A percentile compares a stretch with the other conserved stretches of the same genome.
Conservation (phyloP, 192 early-diverging fungal genomes). For the Coemansia sp. region DNA sequence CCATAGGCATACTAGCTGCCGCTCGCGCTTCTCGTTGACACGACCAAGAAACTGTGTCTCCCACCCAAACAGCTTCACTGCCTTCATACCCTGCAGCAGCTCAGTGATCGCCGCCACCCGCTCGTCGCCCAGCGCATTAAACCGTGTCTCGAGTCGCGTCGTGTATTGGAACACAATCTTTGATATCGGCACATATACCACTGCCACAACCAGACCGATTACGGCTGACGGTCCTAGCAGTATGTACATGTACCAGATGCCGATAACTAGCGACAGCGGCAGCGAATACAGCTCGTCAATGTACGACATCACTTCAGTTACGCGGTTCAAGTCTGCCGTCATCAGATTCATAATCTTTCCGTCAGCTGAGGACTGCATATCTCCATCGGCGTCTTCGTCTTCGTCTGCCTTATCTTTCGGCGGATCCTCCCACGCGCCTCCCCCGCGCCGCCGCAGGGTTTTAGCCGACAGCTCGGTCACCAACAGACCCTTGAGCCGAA, state of each 20-base stretch:
- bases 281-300: constrained; percentile 62
- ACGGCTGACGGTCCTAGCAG: constrained; percentile 81
- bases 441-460: constrained; percentile 62
- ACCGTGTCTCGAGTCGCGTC: constrained; percentile 58
- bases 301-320: constrained; percentile 57
- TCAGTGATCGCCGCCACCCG: constrained; percentile 80
- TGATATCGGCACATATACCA: constrained; percentile 60
- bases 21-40: constrained; percentile 62
- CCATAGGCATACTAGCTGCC: constrained; percentile 62
- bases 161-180: constrained; percentile 55
- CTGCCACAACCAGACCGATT: constrained; percentile 67
- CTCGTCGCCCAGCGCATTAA: constrained; percentile 68
- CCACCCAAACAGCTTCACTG: constrained; percentile 91
- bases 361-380: constrained; percentile 40
- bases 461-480: constrained; percentile 68
- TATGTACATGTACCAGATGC: constrained; percentile 66
- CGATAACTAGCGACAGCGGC: constrained; percentile 65
- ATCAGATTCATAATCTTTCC: constrained; percentile 76
- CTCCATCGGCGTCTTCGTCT: constrained; percentile 29
- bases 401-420: constrained; percentile 22
- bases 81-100: constrained; percentile 81
- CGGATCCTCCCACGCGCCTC: constrained; percentile 53
- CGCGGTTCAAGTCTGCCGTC: constrained; percentile 67
- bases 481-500: constrained; percentile 62
- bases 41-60: constrained; percentile 68